These are phyloP conservation scores for Liriodendron chinense DNA, from an alignment of 164 flowering plant genomes.

Conservation along the genomic window DNA sequence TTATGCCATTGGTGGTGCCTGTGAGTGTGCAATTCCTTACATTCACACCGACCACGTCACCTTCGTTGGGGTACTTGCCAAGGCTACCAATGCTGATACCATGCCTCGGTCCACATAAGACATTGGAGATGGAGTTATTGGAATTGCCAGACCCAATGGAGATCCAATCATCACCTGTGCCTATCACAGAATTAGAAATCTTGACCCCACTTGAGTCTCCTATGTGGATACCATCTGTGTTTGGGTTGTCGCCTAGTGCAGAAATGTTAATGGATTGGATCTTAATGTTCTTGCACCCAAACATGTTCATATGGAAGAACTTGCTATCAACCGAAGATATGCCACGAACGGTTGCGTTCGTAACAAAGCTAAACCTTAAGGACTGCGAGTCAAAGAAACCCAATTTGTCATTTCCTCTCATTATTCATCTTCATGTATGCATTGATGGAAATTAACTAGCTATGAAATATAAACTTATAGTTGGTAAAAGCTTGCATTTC, in stretches of 20 bases:
- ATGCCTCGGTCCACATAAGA: conserved; percentile 42
- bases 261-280: conserved; percentile 11
- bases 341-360: conserved; percentile 11
- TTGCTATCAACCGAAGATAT: conserved; percentile 35
- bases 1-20: conserved; percentile 51
- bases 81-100: conserved; percentile 66
- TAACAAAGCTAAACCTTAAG: conserved; percentile 29
- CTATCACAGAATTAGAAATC: conserved; percentile 8
- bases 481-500: conserved; percentile 31
- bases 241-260: conserved; percentile 22
- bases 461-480: conserved; percentile 21
- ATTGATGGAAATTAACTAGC: too few species aligned
- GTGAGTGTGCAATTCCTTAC: conserved; percentile 46
- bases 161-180: conserved; percentile 37
- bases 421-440: too few species aligned
- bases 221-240: conserved; percentile 29
- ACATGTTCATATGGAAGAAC: conserved; percentile 30
- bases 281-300: conserved; percentile 18
- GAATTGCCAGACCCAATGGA: conserved; percentile 29
- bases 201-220: conserved; percentile 6
- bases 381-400: conserved; percentile 14
- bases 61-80: conserved; percentile 46
- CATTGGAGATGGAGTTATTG: conserved; percentile 17
- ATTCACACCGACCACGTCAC: conserved; percentile 31
- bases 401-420: too few species aligned